Conservation (phyloP, 495 filamentous ascomycete species). For the Aspergillus sclerotioniger region DNA sequence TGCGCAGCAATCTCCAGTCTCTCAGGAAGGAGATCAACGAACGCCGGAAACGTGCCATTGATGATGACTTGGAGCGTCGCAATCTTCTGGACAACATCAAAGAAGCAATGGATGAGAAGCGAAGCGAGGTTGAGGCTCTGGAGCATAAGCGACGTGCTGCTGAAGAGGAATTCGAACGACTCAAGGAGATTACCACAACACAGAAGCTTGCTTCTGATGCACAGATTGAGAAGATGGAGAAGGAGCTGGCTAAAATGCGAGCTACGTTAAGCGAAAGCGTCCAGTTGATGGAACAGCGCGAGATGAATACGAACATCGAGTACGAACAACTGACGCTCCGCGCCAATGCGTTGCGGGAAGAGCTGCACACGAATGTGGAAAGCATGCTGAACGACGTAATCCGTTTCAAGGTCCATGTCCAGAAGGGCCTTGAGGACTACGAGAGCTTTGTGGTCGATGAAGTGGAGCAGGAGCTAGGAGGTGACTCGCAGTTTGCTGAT, state of each 20-base stretch:
- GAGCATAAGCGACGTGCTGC: constrained; percentile 80
- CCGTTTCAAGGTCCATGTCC: constrained; percentile 96
- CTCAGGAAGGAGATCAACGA: constrained; percentile 88
- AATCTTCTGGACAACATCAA: constrained; percentile 89
- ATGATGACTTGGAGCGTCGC: constrained; percentile 85
- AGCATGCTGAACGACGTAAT: constrained; percentile 95
- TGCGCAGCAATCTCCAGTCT: constrained; percentile 72
- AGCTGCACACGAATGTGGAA: constrained; percentile 93
- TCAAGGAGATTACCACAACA: constrained; percentile 81
- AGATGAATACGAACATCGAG: constrained; percentile 97
- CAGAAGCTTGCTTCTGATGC: constrained; percentile 85
- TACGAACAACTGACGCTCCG: constrained; percentile 87
- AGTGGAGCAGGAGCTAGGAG: constrained; percentile 76
- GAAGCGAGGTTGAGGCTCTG: constrained; percentile 86
- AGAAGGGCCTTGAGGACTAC: constrained; percentile 87
- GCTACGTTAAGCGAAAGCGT: constrained; percentile 80
- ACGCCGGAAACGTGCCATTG: constrained; percentile 73
- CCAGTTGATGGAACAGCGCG: constrained; percentile 88
- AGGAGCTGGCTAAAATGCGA: constrained; percentile 91
- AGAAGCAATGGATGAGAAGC: constrained; percentile 92
- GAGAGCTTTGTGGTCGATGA: constrained; percentile 90
- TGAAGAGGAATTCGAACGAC: constrained; percentile 90
- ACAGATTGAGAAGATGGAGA: constrained; percentile 98
- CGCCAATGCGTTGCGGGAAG: constrained; percentile 82
- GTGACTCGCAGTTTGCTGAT: constrained; percentile 32